phyloP scores from a whole-genome alignment of 176 grass and related monocot species.

The Sorghum bicolor region DNA sequence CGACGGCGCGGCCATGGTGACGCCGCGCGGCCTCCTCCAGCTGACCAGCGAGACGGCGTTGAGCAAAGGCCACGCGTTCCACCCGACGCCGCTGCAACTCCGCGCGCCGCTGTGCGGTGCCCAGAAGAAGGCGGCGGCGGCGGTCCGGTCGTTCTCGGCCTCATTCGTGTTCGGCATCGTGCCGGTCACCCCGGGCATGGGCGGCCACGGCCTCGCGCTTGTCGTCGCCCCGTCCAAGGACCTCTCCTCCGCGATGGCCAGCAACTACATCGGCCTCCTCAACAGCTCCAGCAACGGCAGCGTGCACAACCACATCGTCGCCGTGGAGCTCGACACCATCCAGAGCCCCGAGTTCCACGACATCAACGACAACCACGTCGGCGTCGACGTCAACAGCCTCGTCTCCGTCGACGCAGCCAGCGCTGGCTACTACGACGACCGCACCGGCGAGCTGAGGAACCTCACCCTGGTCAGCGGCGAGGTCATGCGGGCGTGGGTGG shows the following conservation, averaged over 20 bases:
- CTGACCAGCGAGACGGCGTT: conserved; percentile 1
- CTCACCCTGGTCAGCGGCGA: neutral
- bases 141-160: conserved; percentile 17
- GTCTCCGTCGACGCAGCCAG: neutral
- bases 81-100: conserved; percentile 1
- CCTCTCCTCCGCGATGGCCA: neutral
- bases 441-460: neutral
- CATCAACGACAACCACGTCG: neutral
- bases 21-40: neutral
- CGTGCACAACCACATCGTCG: neutral
- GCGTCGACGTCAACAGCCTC: neutral
- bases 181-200: neutral
- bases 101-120: neutral
- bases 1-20: neutral
- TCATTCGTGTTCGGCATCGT: conserved; percentile 34
- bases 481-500: conserved; percentile 14
- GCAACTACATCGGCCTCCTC: neutral
- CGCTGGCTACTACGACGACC: conserved; percentile 20
- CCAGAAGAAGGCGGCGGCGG: neutral
- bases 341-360: neutral
- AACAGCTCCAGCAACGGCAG: neutral
- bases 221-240: neutral
- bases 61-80: conserved; percentile 22
- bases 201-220: conserved; percentile 24
- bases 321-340: conserved; percentile 34